phyloP scores from a whole-genome alignment of 352 stramenopile species.

The Phytophthora quininea region DNA sequence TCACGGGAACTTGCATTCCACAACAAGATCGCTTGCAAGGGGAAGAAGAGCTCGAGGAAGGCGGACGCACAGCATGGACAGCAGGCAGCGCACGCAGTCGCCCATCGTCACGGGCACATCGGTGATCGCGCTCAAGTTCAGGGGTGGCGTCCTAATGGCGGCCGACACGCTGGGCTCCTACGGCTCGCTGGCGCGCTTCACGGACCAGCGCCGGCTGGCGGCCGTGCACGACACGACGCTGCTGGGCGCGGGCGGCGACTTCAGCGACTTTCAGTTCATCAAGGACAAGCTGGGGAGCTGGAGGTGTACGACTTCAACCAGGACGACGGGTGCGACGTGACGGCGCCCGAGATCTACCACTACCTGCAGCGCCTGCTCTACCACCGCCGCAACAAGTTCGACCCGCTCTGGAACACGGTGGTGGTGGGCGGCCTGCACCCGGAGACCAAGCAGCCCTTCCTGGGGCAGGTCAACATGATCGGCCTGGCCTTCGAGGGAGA shows the following conservation, averaged over 20 bases:
- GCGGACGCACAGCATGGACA: slow-evolving; percentile 44
- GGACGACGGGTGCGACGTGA: slow-evolving; percentile 95
- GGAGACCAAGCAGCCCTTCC: slow-evolving; percentile 91
- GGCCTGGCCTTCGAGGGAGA: slow-evolving; percentile 97
- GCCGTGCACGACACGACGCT: slow-evolving; percentile 93
- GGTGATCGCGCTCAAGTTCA: slow-evolving; percentile 96
- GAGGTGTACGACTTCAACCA: slow-evolving; percentile 96
- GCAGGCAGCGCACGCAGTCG: slow-evolving; percentile 84
- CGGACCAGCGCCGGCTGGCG: slow-evolving; percentile 90
- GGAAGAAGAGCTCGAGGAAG: not conserved
- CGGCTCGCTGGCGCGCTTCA: slow-evolving; percentile 97
- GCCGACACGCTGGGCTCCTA: slow-evolving; percentile 98
- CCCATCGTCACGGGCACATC: slow-evolving; percentile 98
- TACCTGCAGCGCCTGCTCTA: slow-evolving; percentile 98
- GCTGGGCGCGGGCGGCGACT: slow-evolving; percentile 96
- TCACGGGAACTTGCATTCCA: not conserved
- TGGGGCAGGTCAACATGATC: slow-evolving; percentile 98
- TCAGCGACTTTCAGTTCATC: slow-evolving; percentile 98
- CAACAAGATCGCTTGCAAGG: not conserved
- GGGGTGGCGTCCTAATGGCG: slow-evolving; percentile 96
- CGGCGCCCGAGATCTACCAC: slow-evolving; percentile 94
- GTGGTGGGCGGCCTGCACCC: slow-evolving; percentile 94
- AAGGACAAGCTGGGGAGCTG: slow-evolving; percentile 94
- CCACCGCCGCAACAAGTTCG: slow-evolving; percentile 98
- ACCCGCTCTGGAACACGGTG: slow-evolving; percentile 99